Evolutionary conservation across 768 basidiomycete genomes (phyloP).

Genomic region (Collybia mongolica): DNA sequence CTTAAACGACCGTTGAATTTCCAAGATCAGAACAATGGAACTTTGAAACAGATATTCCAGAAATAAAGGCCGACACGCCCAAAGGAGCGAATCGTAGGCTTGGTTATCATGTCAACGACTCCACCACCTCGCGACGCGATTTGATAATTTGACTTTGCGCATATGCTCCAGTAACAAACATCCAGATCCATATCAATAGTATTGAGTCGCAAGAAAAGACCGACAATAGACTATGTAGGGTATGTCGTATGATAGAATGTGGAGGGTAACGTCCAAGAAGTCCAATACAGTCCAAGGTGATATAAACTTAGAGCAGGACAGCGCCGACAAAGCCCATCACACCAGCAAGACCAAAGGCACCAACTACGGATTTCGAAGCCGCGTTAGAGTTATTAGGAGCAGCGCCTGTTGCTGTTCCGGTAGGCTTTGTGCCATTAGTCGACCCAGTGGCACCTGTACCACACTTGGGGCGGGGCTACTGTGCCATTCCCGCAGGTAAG

Average conservation of each 20-base stretch:
- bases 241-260: neutral
- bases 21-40: no score
- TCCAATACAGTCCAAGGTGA: neutral
- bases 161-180: neutral
- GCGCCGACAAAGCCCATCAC: slow-evolving; percentile 52
- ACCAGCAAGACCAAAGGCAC: slow-evolving; percentile 43
- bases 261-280: neutral
- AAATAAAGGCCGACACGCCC: no score
- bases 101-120: no score
- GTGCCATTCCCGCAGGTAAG: no score
- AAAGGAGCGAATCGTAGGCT: no score
- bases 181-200: no score
- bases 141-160: no score
- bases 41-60: no score
- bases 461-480: neutral
- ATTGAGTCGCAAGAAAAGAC: neutral
- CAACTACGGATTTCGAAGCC: slow-evolving; percentile 23
- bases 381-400: slow-evolving; percentile 20
- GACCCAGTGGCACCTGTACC: slow-evolving; percentile 1
- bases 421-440: slow-evolving; percentile 10
- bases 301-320: slow-evolving; percentile 36
- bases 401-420: slow-evolving; percentile 14
- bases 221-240: neutral
- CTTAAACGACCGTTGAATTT: no score
- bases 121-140: no score